Percentiles rank a stretch among this genome's conserved stretches.
Conservation (phyloP, 208 protist species). For the Tetramitus jugosus region DNA sequence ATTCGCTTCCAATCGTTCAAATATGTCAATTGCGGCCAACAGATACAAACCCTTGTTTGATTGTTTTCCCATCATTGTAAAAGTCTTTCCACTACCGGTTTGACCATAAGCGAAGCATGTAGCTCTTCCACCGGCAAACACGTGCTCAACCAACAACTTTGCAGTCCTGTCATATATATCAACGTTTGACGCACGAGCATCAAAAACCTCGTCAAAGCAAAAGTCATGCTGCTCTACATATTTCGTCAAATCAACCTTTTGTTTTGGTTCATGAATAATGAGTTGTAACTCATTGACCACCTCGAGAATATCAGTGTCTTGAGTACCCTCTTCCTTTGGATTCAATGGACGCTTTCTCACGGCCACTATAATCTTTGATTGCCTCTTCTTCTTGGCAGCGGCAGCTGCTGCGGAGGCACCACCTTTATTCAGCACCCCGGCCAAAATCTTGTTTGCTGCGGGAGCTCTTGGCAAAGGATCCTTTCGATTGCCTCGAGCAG, state of each 20-base stretch:
- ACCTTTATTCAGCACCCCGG: too few relatives aligned
- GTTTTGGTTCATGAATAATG: slow-evolving; percentile 77
- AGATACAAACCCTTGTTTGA: slow-evolving; percentile 82
- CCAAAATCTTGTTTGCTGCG: too few relatives aligned
- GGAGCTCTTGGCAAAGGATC: too few relatives aligned
- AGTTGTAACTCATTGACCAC: slow-evolving; percentile 54
- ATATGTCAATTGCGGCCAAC: slow-evolving; percentile 84
- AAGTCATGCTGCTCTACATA: slow-evolving; percentile 92
- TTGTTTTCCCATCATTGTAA: slow-evolving; percentile 77
- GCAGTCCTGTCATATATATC: slow-evolving; percentile 74
- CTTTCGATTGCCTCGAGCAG: too few relatives aligned
- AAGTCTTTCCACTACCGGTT: slow-evolving; percentile 86
- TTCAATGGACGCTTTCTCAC: slow-evolving; percentile 72
- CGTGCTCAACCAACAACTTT: slow-evolving; percentile 79
- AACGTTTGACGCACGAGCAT: slow-evolving; percentile 71
- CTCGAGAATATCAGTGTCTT: slow-evolving; percentile 65
- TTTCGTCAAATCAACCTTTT: slow-evolving; percentile 87
- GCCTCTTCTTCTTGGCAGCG: background rate
- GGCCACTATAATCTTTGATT: slow-evolving; percentile 8
- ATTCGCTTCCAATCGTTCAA: slow-evolving; percentile 55
- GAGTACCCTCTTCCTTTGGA: slow-evolving; percentile 41
- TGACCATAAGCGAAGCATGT: slow-evolving; percentile 96
- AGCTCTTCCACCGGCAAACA: slow-evolving; percentile 85
- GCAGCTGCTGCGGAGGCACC: too few relatives aligned
- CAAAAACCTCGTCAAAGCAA: slow-evolving; percentile 87